Conservation (phyloP, 805 yeast species). For the Tetrapisispora fleetii region DNA sequence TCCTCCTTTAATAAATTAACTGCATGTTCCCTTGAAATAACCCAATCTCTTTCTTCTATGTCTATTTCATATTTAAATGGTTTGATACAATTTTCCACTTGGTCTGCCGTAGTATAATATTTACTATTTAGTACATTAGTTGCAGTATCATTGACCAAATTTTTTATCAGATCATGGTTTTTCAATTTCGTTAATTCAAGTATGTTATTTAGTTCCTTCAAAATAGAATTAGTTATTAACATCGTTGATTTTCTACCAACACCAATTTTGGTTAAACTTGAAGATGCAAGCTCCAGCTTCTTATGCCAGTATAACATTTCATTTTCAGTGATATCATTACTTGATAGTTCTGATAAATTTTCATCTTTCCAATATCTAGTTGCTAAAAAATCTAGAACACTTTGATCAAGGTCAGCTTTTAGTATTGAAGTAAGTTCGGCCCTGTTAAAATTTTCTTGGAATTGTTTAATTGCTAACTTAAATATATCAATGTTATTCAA, state of each 20-base stretch:
- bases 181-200: constrained; percentile 65
- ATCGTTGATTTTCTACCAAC: constrained; percentile 85
- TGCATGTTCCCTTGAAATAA: constrained; percentile 67
- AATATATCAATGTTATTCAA: constrained; percentile 85
- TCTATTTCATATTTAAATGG: constrained; percentile 97
- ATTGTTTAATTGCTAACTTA: constrained; percentile 77
- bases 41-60: constrained; percentile 93
- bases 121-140: constrained; percentile 64
- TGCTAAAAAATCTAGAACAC: constrained; percentile 77
- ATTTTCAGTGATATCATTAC: constrained; percentile 40
- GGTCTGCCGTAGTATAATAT: constrained; percentile 90
- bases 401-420: constrained; percentile 80
- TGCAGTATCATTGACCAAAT: constrained; percentile 79
- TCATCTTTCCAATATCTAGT: constrained; percentile 78
- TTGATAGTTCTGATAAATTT: constrained; percentile 40
- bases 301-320: constrained; percentile 70
- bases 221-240: constrained; percentile 67
- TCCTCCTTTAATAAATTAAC: constrained; percentile 71
- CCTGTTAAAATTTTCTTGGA: constrained; percentile 73
- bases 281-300: constrained; percentile 74
- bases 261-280: constrained; percentile 82
- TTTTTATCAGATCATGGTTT: constrained; percentile 78
- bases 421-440: constrained; percentile 70
- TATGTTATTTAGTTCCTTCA: constrained; percentile 67
- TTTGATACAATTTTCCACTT: constrained; percentile 95